A percentile compares a stretch with the other conserved stretches of the same genome.
Evolutionary conservation across 768 basidiomycete species (phyloP).

Genomic region (Galerina sulciceps): DNA sequence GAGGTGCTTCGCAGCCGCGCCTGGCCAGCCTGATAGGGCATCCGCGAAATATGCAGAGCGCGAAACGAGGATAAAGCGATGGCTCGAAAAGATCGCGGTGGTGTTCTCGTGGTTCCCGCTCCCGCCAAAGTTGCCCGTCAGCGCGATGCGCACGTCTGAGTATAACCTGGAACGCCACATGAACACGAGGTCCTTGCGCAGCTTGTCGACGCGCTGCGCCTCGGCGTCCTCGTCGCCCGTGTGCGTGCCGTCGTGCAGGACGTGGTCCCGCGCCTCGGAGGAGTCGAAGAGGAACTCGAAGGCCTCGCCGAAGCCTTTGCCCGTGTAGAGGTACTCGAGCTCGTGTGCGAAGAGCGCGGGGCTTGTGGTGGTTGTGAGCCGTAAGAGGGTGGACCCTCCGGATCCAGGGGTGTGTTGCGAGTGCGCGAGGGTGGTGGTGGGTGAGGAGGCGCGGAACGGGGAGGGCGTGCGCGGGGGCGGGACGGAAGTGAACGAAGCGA

Average conservation of each 20-base stretch:
- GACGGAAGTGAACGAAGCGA: conserved; percentile 43
- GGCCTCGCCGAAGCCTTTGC: conserved; percentile 84
- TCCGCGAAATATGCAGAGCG: conserved; percentile 87
- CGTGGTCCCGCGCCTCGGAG: conserved; percentile 47
- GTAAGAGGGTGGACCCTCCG: conserved; percentile 45
- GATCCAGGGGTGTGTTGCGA: background rate
- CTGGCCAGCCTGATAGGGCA: no score
- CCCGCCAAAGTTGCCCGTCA: conserved; percentile 71
- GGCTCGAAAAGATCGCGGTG: conserved; percentile 87
- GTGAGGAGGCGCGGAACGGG: background rate
- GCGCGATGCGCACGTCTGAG: conserved; percentile 85
- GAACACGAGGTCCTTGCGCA: conserved; percentile 91
- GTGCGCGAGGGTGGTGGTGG: background rate
- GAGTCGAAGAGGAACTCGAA: conserved; percentile 88
- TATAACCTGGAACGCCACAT: conserved; percentile 98
- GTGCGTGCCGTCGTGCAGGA: background rate
- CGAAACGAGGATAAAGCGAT: conserved; percentile 93
- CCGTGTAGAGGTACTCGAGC: conserved; percentile 94
- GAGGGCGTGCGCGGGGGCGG: conserved; percentile 42
- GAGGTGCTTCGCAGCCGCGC: no score
- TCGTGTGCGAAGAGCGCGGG: conserved; percentile 86
- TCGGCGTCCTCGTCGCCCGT: conserved; percentile 29
- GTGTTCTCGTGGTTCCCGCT: conserved; percentile 60
- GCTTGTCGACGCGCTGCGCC: conserved; percentile 73
- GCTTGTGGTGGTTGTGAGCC: conserved; percentile 70